Evolutionary conservation across 2,329 filamentous ascomycete genomes (phyloP), one percentile per base, ranked within the genome.

Genomic region (Hypocrella siamensis): DNA sequence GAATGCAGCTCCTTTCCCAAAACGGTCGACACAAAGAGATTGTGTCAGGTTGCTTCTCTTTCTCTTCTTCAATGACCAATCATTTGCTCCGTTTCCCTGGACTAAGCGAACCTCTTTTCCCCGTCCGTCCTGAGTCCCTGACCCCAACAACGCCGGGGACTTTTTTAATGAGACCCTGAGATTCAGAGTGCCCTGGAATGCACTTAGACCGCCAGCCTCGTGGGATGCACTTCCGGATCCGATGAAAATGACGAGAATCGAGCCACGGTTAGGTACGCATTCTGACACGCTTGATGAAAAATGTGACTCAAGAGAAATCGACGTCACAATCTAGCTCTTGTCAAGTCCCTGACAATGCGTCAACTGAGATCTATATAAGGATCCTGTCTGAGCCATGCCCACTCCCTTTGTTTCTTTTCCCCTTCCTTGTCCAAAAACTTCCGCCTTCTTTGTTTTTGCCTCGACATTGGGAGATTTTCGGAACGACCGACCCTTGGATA

Each of bases 301-400:
- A n/a, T n/a, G n/a, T n/a, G n/a, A n/a, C n/a, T n/a, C n/a, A n/a
- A n/a, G n/a, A n/a, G n/a, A n/a, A n/a, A n/a, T n/a, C n/a, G n/a
- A n/a, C n/a, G n/a, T n/a, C n/a, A n/a, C n/a, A n/a, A n/a, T n/a
- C n/a, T n/a, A n/a, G n/a, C n/a, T n/a, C n/a, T n/a, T n/a, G n/a
- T n/a, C n/a, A n/a, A n/a, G n/a, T n/a, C n/a, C n/a, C n/a, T n/a
- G n/a, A n/a, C n/a, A n/a, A n/a, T n/a, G n/a, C n/a, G n/a, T n/a
- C n/a, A n/a, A n/a, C n/a, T n/a, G n/a, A n/a, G n/a, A 24, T 24
- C 21, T 38, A 38, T 38, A 36, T 33, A 36, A 33, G n/a, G 15
- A 14, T 3, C 26, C 17, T 38, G 24, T 33, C 30, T 35, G 16
- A 29, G 28, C 22, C 26, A 28, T 22, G 15, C 18, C 15, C 21